Base-by-base conservation (phyloP, 805 yeast genomes). In the Kodamaea nitidulidarum region DNA sequence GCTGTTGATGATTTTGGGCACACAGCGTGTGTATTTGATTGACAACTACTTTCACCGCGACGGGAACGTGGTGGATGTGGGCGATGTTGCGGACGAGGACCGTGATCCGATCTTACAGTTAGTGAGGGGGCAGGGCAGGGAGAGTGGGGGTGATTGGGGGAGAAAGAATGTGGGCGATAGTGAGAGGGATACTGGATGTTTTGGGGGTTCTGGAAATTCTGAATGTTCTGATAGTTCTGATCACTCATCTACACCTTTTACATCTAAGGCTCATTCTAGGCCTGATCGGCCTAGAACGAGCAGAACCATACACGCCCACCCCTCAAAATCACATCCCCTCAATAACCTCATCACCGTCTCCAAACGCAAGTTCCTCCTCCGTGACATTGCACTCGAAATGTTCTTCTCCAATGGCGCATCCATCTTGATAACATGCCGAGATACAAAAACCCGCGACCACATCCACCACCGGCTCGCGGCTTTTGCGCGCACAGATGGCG, bases 331-430 rank as follows among this genome's bases (percentile, higher is more conserved):
- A 10, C 86, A 95, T 93, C 70, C 75, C 16, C 49, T 84, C 15
- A 67, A 67, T 4, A 75, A 75, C 32, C 52, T 88, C 14, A 74
- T 78, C 0, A 78, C 83, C 3, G 76, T 82, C 9, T 78, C 88
- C 2, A 85, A 84, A 46, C 63, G 95, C 37, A 87, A 83, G 27
- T 88, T 87, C 50, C 57, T 88, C 14, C 63, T 88, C 11, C 64
- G 95, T 40, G 95, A 87, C 58, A 84, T 84, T 32, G 95, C 93
- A 0, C 54, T 87, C 25, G 96, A 88, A 52, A 60, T 87, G 51
- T 80, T 85, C 45, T 84, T 86, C 55, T 71, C 73, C 17, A 80
- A 82, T 56, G 95, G 93, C 0, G 75, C 80, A 1, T 83, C 86
- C 45, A 70, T 80, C 28, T 62, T 88, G 42, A 65, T 88, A 6